Percentiles rank a stretch among this genome's conserved stretches.
Conservation (phyloP, 768 basidiomycete genomes). For the Termitomyces sp. region DNA sequence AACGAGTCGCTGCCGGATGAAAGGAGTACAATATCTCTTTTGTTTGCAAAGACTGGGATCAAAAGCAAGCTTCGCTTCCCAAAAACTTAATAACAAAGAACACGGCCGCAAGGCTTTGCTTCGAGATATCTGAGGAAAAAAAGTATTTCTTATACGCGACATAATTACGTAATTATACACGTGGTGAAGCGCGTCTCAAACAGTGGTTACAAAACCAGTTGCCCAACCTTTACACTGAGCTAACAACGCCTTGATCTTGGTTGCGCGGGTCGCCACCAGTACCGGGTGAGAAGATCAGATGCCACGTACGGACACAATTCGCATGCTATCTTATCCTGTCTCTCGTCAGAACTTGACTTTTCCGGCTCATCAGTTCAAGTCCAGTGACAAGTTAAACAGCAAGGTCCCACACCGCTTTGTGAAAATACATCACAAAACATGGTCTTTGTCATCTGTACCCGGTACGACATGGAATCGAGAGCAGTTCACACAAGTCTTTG, state of each 20-base stretch:
- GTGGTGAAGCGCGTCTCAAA: neutral
- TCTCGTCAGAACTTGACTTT: slow-evolving; percentile 2
- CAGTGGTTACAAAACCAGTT: neutral
- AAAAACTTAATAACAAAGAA: neutral
- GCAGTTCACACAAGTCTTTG: neutral
- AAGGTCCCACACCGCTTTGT: slow-evolving; percentile 14
- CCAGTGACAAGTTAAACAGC: neutral
- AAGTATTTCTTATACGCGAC: neutral
- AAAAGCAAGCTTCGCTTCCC: neutral
- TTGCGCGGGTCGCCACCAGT: slow-evolving; percentile 11
- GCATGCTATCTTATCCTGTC: slow-evolving; percentile 13
- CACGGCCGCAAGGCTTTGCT: neutral
- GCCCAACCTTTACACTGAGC: neutral
- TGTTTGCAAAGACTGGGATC: neutral
- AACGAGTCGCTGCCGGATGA: neutral
- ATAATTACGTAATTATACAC: neutral
- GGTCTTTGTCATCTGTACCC: neutral
- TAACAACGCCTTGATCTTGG: neutral
- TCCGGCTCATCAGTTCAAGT: neutral
- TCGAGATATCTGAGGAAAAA: neutral
- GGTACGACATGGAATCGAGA: neutral
- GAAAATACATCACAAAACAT: slow-evolving; percentile 11
- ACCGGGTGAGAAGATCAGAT: neutral
- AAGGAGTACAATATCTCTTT: neutral
- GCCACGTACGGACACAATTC: slow-evolving; percentile 11